phyloP scores from a whole-genome alignment of 768 basidiomycete species.

The Calocybe cyanea region DNA sequence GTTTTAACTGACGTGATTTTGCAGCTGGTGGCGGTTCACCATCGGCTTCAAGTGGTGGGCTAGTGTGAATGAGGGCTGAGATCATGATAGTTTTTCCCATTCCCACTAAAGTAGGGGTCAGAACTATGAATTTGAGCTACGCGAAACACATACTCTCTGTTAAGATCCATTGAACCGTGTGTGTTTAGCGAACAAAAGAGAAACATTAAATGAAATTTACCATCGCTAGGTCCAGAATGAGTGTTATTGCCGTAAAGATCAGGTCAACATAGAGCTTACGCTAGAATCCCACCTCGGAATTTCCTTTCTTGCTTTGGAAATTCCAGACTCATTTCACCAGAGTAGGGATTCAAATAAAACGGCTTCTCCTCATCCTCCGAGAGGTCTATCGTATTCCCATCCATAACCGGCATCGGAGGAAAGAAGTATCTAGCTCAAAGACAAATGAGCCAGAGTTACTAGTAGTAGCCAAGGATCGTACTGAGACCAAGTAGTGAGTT shows the following conservation, averaged over 20 bases:
- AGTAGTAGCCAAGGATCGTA: slow-evolving; percentile 26
- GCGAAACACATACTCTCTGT: slow-evolving; percentile 18
- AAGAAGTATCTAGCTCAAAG: slow-evolving; percentile 61
- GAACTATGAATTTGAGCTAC: too few species aligned
- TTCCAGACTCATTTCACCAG: slow-evolving; percentile 80
- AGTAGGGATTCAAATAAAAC: slow-evolving; percentile 91
- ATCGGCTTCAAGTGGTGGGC: slow-evolving; percentile 44
- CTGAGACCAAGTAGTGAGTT: slow-evolving; percentile 85
- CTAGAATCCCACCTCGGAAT: slow-evolving; percentile 85
- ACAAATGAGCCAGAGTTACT: slow-evolving; percentile 10
- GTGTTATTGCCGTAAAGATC: slow-evolving; percentile 14
- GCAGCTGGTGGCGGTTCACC: slow-evolving; percentile 22
- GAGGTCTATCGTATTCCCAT: slow-evolving; percentile 66
- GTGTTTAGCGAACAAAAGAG: slow-evolving; percentile 3
- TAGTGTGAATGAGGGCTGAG: slow-evolving; percentile 83
- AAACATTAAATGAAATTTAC: slow-evolving; percentile 7
- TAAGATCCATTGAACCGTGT: not conserved
- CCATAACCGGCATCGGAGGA: slow-evolving; percentile 49
- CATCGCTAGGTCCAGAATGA: slow-evolving; percentile 8
- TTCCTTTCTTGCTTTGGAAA: slow-evolving; percentile 80
- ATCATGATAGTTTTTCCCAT: slow-evolving; percentile 96
- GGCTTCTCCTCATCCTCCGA: slow-evolving; percentile 65
- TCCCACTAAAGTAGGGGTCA: slow-evolving; percentile 58
- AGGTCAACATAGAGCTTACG: slow-evolving; percentile 44
- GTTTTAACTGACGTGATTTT: slow-evolving; percentile 54